Conservation (phyloP, 495 filamentous ascomycete species). For the Neurospora hispaniola region DNA sequence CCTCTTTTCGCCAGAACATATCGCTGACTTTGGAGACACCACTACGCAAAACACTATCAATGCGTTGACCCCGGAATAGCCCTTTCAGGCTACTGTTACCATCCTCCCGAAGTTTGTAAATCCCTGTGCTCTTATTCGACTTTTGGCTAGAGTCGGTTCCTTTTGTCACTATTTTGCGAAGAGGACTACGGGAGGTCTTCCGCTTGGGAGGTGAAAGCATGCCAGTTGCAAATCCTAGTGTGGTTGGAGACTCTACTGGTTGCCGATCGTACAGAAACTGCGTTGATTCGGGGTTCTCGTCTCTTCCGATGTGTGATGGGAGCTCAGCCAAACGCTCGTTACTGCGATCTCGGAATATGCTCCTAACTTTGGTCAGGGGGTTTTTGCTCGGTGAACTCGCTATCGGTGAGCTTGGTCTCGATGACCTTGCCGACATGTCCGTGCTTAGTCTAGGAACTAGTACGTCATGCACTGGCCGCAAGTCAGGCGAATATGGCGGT, state of each 20-base stretch:
- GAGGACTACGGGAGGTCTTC: conserved; percentile 28
- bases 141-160: conserved; percentile 26
- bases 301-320: conserved; percentile 15
- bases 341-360: conserved; percentile 38
- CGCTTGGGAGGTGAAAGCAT: conserved; percentile 17
- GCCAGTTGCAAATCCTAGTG: conserved; percentile 7
- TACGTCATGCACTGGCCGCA: conserved; percentile 20
- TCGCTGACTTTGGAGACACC: conserved; percentile 40
- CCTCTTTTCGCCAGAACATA: conserved; percentile 36
- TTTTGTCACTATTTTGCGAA: conserved; percentile 19
- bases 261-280: conserved; percentile 8
- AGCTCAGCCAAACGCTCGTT: conserved; percentile 24
- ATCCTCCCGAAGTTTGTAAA: conserved; percentile 32
- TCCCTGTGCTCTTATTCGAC: conserved; percentile 29
- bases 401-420: conserved; percentile 18
- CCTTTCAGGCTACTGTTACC: conserved; percentile 27
- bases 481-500: conserved; percentile 28
- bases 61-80: conserved; percentile 35
- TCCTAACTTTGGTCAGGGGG: conserved; percentile 34
- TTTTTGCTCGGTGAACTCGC: conserved; percentile 30
- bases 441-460: conserved; percentile 28
- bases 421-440: conserved; percentile 33
- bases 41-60: conserved; percentile 37
- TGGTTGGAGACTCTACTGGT: conserved; percentile 12
- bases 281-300: conserved; percentile 6